These are phyloP conservation scores for Geotrichum aggregatum DNA, from an alignment of 1,139 yeast genomes.

Conservation along the genomic window DNA sequence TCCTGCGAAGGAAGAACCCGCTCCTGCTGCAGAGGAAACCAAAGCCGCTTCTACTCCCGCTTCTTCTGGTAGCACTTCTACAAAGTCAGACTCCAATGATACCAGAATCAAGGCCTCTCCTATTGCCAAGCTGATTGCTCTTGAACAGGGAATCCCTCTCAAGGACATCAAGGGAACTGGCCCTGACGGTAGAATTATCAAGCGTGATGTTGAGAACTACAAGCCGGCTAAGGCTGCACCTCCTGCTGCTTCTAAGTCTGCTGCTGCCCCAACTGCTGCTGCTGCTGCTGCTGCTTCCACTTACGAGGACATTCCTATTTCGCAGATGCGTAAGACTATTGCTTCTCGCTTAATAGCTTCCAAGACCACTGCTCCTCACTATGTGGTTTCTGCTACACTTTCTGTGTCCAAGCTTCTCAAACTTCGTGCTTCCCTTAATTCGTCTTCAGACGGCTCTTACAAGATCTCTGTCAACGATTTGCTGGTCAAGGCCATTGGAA, in stretches of 20 bases:
- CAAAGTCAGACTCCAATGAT: slow-evolving; percentile 33
- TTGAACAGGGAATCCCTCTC: slow-evolving; percentile 85
- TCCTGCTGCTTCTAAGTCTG: slow-evolving; percentile 45
- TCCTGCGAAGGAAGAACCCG: slow-evolving; percentile 26
- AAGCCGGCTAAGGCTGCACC: slow-evolving; percentile 41
- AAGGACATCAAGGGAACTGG: slow-evolving; percentile 87
- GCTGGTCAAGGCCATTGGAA: slow-evolving; percentile 88
- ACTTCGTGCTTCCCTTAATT: slow-evolving; percentile 84
- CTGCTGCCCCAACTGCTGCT: slow-evolving; percentile 46
- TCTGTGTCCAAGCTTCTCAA: slow-evolving; percentile 87
- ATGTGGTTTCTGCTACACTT: slow-evolving; percentile 81
- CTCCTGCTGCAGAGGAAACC: slow-evolving; percentile 34
- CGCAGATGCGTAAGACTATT: slow-evolving; percentile 91
- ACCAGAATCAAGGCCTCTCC: slow-evolving; percentile 93
- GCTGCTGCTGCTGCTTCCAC: slow-evolving; percentile 53
- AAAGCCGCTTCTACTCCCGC: slow-evolving; percentile 36
- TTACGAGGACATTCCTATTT: slow-evolving; percentile 78
- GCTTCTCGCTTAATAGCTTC: slow-evolving; percentile 85
- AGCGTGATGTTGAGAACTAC: slow-evolving; percentile 79
- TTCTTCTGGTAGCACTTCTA: slow-evolving; percentile 35
- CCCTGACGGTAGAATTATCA: slow-evolving; percentile 89
- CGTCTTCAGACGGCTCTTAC: slow-evolving; percentile 80
- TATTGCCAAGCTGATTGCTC: slow-evolving; percentile 86
- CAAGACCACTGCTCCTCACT: slow-evolving; percentile 82
- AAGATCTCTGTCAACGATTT: slow-evolving; percentile 92